Base-by-base conservation (phyloP, 768 basidiomycete species). In the Termitomyces sp. region DNA sequence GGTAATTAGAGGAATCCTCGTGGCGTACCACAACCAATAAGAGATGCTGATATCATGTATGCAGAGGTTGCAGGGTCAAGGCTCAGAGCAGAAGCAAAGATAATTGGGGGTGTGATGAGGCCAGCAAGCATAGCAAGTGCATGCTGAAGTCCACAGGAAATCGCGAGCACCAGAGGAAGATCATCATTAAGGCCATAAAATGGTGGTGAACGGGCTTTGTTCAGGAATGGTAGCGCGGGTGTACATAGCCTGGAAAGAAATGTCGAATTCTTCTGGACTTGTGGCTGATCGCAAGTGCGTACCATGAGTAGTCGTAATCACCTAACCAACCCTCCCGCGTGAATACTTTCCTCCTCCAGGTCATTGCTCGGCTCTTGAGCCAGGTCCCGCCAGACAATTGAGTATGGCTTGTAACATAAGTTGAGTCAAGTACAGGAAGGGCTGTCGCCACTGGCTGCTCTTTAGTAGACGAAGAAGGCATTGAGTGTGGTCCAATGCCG, bases 111-210 rank as follows among this genome's bases (percentile, higher is more conserved):
- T 0, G 88, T 89, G 63, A 92, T 90, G 44, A 91, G 74, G 2
- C 88, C 90, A 2, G 88, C 89, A 16, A 91, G 78, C 90, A 92
- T 92, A 2, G 88, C 89, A 10, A 92, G 81, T 1, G 87, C 81
- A 65, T 91, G 89, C 64, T 88, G 87, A 16, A 88, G 72, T 0
- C 92, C 91, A 60, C 83, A 84, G 0, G 87, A 76, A 33, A 92
- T 81, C 1, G 90, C 88, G 18, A 93, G 78, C 4, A 86, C 62
- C 32, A 92, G 77, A 2, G 91, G 92, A 5, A 93, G 73, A 24
- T 90, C 83, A 30, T 80, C 82, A 52, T 92, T 78, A 6, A 92
- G 71, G 3, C 83, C 83, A 62, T 90, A 92, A 72, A 92, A 93
- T 0, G 90, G 90, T 1, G 91, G 86, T 10, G 69, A 62, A 18